Base-by-base conservation (phyloP, 352 stramenopile species). In the Phytopythium sindhum region DNA sequence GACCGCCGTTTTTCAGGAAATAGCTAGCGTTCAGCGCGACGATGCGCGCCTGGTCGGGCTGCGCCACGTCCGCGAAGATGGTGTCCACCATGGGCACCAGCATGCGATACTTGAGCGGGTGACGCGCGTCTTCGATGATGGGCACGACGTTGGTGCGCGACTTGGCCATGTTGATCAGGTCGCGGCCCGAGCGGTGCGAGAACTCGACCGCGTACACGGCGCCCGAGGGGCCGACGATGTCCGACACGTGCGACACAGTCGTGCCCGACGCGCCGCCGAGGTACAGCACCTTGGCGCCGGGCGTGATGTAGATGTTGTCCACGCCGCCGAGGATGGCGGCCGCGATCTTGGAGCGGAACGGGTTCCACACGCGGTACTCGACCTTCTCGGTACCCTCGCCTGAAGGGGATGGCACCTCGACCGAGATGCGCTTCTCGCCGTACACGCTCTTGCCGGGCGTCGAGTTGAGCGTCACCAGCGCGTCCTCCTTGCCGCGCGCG, bases 341-440 rank as follows among this genome's bases (percentile, higher is more conserved):
- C 35, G 97, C 97, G 44, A 99, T 88, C 91, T 99, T 99, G 56
- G 96, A 99, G 68, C 98, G 91, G 91, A 99, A 99, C 62, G 98
- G 98, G 86, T 99, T 99, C 98, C 98, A 99, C 62, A 99, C 97
- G 65, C 98, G 94, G 84, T 99, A 99, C 81, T 99, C 98, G 39
- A 99, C 90, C 89, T 99, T 99, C 66, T 96, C 91, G 0, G 91
- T 89, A 57, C 89, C 88, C 65, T 97, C 90, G 35, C 91, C 84
- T 54, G 84, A 90, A 45, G 93, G 89, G 12, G 89, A 78, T 5
- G 96, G 88, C 47, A 96, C 95, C 59, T 99, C 98, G 8, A 99
- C 97, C 54, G 89, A 98, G 67, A 99, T 99, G 72, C 96, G 87
- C 86, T 99, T 99, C 80, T 99, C 98, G 63, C 97, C 98, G 81